Evolutionary conservation across 495 filamentous ascomycete genomes (phyloP).

Genomic region (Melanomma pulvis-pyrius): DNA sequence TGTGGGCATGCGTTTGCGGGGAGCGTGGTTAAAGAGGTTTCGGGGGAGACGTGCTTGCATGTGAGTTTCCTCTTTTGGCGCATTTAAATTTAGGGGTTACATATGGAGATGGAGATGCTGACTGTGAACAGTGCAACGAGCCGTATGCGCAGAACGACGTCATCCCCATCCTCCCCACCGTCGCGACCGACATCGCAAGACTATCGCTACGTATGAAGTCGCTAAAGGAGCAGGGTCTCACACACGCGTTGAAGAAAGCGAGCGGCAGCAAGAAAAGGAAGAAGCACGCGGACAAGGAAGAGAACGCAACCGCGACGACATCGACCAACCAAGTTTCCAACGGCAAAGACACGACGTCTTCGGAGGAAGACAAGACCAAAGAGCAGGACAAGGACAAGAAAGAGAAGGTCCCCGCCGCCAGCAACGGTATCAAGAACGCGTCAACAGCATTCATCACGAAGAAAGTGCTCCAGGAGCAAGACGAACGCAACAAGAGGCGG

Average conservation of each 20-base stretch:
- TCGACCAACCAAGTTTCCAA: conserved; percentile 25
- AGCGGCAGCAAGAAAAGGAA: conserved; percentile 71
- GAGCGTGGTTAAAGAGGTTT: conserved; percentile 77
- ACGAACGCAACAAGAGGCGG: conserved; percentile 75
- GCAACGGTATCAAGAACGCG: conserved; percentile 76
- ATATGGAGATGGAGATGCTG: conserved; percentile 4
- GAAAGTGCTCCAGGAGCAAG: conserved; percentile 82
- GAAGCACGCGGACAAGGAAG: conserved; percentile 53
- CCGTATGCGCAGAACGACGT: conserved; percentile 74
- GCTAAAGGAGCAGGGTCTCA: conserved; percentile 69
- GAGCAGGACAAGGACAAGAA: not conserved
- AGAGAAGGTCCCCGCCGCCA: not conserved
- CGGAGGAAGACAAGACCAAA: conserved; percentile 28
- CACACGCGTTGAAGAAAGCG: conserved; percentile 87
- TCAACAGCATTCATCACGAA: conserved; percentile 82
- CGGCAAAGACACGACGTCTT: not conserved
- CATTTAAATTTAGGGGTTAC: not conserved
- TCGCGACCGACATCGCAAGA: conserved; percentile 68
- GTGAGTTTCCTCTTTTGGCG: conserved; percentile 45
- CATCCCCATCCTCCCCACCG: conserved; percentile 77
- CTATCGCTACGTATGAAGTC: conserved; percentile 65
- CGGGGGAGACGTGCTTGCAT: conserved; percentile 62
- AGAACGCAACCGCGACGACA: not conserved
- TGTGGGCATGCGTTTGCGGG: conserved; percentile 96
- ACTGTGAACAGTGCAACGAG: conserved; percentile 67